A percentile compares a stretch with the other conserved stretches of the same genome.
Evolutionary conservation across 179 eudicot genomes (phyloP).

Genomic region (Kewa caespitosa): DNA sequence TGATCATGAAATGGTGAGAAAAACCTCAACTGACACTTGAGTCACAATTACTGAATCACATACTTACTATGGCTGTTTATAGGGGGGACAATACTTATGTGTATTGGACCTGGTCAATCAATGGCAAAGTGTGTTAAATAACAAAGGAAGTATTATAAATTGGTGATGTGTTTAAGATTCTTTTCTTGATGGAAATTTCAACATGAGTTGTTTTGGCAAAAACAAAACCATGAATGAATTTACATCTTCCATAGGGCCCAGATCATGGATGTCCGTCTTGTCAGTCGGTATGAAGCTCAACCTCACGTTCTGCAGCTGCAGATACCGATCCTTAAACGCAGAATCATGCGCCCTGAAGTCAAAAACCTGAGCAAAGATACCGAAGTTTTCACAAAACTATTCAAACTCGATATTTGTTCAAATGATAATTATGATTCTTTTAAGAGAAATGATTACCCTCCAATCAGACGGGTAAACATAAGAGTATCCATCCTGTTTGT

Average conservation of each 20-base stretch:
- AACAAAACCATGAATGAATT: background rate
- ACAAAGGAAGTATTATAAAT: too few relatives aligned
- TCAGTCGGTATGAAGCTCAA: constrained; percentile 78
- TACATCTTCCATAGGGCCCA: constrained; percentile 82
- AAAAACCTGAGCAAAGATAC: constrained; percentile 44
- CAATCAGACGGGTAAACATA: constrained; percentile 92
- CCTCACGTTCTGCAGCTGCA: constrained; percentile 59
- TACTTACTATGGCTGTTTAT: too few relatives aligned
- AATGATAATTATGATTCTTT: background rate
- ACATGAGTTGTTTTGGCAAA: too few relatives aligned
- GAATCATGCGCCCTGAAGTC: constrained; percentile 84
- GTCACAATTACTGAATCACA: too few relatives aligned
- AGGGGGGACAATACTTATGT: too few relatives aligned
- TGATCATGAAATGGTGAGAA: too few relatives aligned
- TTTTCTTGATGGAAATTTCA: too few relatives aligned
- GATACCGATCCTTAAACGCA: constrained; percentile 65
- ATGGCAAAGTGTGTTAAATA: too few relatives aligned
- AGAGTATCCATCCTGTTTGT: constrained; percentile 81
- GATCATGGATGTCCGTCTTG: constrained; percentile 68
- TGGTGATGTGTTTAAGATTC: too few relatives aligned
- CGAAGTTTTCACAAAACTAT: background rate
- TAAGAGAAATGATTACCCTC: constrained; percentile 52
- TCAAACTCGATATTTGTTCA: background rate
- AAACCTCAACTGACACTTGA: too few relatives aligned
- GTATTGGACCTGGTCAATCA: too few relatives aligned